Conservation (phyloP, 306 rosid species). For the Lotus japonicus region DNA sequence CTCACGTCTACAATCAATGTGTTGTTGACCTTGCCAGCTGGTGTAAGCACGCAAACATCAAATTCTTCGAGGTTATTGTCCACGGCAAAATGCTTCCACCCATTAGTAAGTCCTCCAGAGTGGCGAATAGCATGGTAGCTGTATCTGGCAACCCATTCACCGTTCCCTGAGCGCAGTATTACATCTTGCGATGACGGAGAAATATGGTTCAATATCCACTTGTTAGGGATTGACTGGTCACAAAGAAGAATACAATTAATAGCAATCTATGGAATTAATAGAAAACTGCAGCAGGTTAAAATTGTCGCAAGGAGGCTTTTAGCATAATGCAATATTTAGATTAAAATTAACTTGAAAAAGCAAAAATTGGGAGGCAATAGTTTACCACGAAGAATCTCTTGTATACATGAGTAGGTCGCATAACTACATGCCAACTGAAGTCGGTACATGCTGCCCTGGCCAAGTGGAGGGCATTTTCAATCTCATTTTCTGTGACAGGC, state of each 20-base stretch:
- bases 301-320: neutral
- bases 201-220: constrained; percentile 32
- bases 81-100: constrained; percentile 55
- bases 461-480: constrained; percentile 17
- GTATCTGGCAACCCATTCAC: constrained; percentile 42
- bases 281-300: neutral
- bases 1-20: constrained; percentile 37
- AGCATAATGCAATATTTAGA: neutral
- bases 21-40: constrained; percentile 4
- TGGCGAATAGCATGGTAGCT: constrained; percentile 19
- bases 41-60: constrained; percentile 58
- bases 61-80: constrained; percentile 63
- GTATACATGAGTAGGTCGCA: constrained; percentile 65
- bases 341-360: constrained; percentile 4
- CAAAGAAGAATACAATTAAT: neutral
- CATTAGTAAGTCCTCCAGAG: constrained; percentile 48
- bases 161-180: constrained; percentile 31
- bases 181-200: constrained; percentile 39
- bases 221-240: constrained; percentile 39
- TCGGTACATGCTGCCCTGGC: constrained; percentile 40
- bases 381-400: constrained; percentile 67
- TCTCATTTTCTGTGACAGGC: constrained; percentile 47
- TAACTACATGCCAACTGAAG: constrained; percentile 27
- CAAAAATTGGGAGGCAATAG: neutral
- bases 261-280: neutral